Conservation (phyloP, 1,139 yeast genomes). For the Ogataea hybrid region DNA sequence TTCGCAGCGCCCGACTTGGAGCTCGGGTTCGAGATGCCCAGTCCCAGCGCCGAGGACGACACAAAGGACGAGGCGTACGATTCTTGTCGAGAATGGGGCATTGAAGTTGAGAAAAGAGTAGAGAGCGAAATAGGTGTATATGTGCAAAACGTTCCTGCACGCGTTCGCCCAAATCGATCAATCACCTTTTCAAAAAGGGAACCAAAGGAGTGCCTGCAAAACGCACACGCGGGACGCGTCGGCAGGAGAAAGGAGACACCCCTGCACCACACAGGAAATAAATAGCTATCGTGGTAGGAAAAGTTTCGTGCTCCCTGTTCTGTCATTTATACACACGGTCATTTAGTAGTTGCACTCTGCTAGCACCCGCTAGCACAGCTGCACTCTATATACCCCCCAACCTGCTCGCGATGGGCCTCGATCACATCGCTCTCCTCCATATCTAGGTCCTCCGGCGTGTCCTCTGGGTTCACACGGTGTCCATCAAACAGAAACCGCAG, state of each 20-base stretch:
- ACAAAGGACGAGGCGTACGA: constrained; percentile 34
- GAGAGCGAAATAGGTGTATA: background rate
- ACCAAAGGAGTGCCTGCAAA: constrained; percentile 4
- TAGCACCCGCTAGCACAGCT: background rate
- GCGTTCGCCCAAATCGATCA: constrained; percentile 10
- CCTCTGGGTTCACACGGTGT: constrained; percentile 79
- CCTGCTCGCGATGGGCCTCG: constrained; percentile 97
- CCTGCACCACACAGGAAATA: background rate
- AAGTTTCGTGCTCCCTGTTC: background rate
- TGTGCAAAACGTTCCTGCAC: constrained; percentile 2
- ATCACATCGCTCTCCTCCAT: constrained; percentile 95
- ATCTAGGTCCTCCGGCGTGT: constrained; percentile 89
- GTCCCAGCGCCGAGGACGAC: constrained; percentile 32
- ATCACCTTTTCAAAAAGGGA: constrained; percentile 7
- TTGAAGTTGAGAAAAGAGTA: constrained; percentile 21
- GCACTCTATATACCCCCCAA: constrained; percentile 46
- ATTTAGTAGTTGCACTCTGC: too few species aligned
- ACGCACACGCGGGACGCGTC: constrained; percentile 9
- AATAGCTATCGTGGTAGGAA: too few species aligned
- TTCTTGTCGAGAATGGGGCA: constrained; percentile 32
- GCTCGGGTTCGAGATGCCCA: constrained; percentile 29
- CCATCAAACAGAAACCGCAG: constrained; percentile 93
- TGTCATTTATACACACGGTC: constrained; percentile 2
- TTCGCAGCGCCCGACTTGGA: constrained; percentile 40
- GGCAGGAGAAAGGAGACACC: constrained; percentile 7